Conservation (phyloP, 2,329 filamentous ascomycete genomes). For the Hypoxylon sp. region DNA sequence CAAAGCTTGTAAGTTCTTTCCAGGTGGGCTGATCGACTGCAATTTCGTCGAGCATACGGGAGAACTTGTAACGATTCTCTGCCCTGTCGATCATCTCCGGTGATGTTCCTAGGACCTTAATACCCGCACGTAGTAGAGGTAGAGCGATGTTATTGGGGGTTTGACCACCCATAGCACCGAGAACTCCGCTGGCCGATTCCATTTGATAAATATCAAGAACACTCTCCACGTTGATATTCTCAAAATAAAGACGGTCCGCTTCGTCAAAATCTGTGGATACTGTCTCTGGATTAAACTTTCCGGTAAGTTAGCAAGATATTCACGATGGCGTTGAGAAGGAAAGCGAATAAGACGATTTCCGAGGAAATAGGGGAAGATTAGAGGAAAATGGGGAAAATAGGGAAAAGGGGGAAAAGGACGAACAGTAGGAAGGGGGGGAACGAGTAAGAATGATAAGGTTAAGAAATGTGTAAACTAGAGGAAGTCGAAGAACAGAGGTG, state of each 20-base stretch:
- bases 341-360: too few species aligned
- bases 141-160: conserved; percentile 98
- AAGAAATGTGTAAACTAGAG: too few species aligned
- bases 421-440: too few species aligned
- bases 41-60: conserved; percentile 95
- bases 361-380: too few species aligned
- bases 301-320: not conserved
- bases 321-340: too few species aligned
- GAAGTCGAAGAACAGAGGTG: too few species aligned
- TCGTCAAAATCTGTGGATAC: conserved; percentile 70
- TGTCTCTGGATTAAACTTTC: conserved; percentile 82
- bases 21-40: conserved; percentile 96
- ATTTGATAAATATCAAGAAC: conserved; percentile 94
- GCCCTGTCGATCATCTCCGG: conserved; percentile 99
- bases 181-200: conserved; percentile 85
- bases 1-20: conserved; percentile 97
- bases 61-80: conserved; percentile 99
- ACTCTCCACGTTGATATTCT: conserved; percentile 92
- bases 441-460: too few species aligned
- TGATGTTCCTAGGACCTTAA: conserved; percentile 94
- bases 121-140: conserved; percentile 87
- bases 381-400: too few species aligned
- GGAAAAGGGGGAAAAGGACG: too few species aligned
- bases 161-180: conserved; percentile 97
- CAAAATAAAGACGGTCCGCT: conserved; percentile 94